Evolutionary conservation across 2,329 filamentous ascomycete genomes (phyloP).

Genomic region (Cladophialophora chaetospira): DNA sequence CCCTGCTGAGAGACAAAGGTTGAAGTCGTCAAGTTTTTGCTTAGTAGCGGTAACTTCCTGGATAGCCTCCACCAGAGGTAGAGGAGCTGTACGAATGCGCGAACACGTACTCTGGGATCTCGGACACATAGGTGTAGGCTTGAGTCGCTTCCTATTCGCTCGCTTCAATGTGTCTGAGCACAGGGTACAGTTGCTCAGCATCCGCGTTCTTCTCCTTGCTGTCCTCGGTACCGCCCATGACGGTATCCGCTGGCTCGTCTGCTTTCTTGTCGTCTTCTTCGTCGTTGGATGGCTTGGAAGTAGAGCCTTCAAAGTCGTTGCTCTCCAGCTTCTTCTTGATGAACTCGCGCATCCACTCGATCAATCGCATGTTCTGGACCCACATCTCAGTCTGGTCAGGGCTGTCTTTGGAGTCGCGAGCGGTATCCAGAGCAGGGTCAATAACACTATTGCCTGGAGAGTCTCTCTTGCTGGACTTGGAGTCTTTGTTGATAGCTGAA

Average conservation of each 20-base stretch:
- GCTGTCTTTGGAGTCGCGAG: constrained; percentile 35
- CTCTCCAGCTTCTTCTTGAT: constrained; percentile 58
- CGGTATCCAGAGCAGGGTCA: constrained; percentile 30
- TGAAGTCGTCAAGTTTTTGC: too few relatives aligned
- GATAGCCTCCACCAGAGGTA: background rate
- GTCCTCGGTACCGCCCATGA: constrained; percentile 44
- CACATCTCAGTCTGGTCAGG: constrained; percentile 47
- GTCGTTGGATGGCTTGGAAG: background rate
- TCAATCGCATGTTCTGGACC: constrained; percentile 66
- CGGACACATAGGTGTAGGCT: background rate
- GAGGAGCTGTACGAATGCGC: background rate
- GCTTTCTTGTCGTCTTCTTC: constrained; percentile 26
- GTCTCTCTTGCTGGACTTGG: constrained; percentile 28
- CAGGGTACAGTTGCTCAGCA: constrained; percentile 34
- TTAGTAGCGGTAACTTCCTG: too few relatives aligned
- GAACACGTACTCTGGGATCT: too few relatives aligned
- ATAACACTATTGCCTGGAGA: constrained; percentile 31
- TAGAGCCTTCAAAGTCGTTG: constrained; percentile 49
- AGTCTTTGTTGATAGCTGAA: constrained; percentile 25
- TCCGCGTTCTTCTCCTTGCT: constrained; percentile 30
- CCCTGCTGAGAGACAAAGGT: too few relatives aligned
- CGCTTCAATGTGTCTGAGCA: constrained; percentile 32
- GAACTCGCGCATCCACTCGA: constrained; percentile 61
- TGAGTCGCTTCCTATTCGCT: constrained; percentile 9
- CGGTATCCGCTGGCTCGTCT: constrained; percentile 44